Conservation (phyloP, 371 early-diverging fungal genomes). For the Apophysomyces variabilis region DNA sequence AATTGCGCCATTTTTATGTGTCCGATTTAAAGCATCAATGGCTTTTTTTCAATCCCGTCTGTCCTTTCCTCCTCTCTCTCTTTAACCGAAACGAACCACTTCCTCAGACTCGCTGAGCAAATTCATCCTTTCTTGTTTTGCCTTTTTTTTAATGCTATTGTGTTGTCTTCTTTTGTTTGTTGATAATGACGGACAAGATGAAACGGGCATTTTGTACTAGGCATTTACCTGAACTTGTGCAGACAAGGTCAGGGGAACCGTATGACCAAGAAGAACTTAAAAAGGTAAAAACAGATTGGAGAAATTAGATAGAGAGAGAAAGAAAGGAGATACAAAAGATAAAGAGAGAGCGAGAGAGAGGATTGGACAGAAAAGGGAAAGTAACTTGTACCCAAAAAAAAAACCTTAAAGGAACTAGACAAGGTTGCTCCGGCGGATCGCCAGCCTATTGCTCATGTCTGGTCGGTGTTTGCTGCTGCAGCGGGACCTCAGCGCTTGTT, state of each 20-base stretch:
- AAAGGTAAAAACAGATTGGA: neutral
- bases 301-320: no score
- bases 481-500: constrained; percentile 58
- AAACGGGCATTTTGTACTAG: neutral
- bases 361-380: no score
- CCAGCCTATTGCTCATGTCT: constrained; percentile 53
- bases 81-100: no score
- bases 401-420: constrained; percentile 34
- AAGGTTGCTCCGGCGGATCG: constrained; percentile 49
- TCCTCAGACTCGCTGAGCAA: no score
- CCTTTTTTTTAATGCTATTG: neutral
- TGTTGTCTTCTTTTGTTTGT: neutral
- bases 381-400: no score
- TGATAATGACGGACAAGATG: neutral
- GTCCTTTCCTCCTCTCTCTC: neutral
- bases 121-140: no score
- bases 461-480: constrained; percentile 60
- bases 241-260: neutral
- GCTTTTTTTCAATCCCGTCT: neutral
- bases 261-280: neutral
- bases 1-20: constrained; percentile 1
- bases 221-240: constrained; percentile 2
- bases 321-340: no score
- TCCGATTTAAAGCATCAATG: neutral
- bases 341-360: no score